Evolutionary conservation across 495 filamentous ascomycete species (phyloP).

Genomic region (Clavariopsis aquatica): DNA sequence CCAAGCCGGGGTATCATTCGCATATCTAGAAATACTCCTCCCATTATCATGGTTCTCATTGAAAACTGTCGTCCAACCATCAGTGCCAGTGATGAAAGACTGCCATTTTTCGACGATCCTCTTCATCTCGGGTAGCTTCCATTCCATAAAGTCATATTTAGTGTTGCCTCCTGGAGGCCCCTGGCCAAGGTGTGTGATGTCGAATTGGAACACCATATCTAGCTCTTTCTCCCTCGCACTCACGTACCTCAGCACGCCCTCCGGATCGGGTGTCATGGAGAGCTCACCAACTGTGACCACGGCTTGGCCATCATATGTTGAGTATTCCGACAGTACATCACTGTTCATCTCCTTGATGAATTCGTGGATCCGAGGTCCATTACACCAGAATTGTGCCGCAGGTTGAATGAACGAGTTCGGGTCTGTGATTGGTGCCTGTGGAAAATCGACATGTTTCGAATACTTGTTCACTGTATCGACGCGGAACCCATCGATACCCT

Average conservation of each 20-base stretch:
- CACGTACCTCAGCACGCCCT: constrained; percentile 35
- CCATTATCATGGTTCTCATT: constrained; percentile 43
- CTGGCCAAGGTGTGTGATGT: constrained; percentile 38
- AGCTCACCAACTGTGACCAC: constrained; percentile 42
- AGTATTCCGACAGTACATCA: constrained; percentile 31
- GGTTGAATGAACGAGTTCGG: constrained; percentile 27
- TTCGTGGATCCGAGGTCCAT: constrained; percentile 45
- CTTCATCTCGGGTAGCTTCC: constrained; percentile 31
- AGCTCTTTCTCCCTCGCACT: constrained; percentile 32
- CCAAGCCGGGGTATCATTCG: constrained; percentile 30
- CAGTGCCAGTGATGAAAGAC: constrained; percentile 32
- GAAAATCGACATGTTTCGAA: constrained; percentile 38
- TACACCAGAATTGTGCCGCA: constrained; percentile 34
- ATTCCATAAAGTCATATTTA: constrained; percentile 29
- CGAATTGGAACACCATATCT: constrained; percentile 46
- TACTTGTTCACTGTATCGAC: constrained; percentile 45
- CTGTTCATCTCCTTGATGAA: constrained; percentile 42
- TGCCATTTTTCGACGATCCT: constrained; percentile 33
- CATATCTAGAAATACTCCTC: constrained; percentile 40
- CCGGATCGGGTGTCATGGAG: constrained; percentile 33
- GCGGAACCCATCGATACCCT: constrained; percentile 45
- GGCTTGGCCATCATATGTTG: constrained; percentile 27
- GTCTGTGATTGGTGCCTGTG: constrained; percentile 41
- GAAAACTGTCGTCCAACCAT: constrained; percentile 42
- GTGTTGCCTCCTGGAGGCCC: constrained; percentile 14